Conservation (phyloP, 2,329 filamentous ascomycete species). For the Biscogniauxia mediterranea region DNA sequence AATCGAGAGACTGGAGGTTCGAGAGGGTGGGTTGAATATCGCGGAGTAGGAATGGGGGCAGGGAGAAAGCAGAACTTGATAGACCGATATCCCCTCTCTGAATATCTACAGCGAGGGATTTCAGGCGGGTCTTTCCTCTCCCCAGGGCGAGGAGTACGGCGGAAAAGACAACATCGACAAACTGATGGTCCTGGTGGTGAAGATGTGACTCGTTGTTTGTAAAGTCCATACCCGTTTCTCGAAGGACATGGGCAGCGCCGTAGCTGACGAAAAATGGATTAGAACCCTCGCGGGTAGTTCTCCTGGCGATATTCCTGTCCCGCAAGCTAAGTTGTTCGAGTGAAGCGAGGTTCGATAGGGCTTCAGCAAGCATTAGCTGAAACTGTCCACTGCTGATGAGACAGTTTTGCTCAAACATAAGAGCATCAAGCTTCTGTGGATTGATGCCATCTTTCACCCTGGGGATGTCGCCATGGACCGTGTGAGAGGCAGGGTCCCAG, state of each 20-base stretch:
- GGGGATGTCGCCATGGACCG: not conserved
- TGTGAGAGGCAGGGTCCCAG: constrained; percentile 9
- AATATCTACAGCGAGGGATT: constrained; percentile 19
- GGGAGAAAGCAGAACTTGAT: constrained; percentile 24
- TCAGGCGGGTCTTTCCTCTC: constrained; percentile 13
- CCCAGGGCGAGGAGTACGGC: constrained; percentile 19
- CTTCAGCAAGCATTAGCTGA: constrained; percentile 21
- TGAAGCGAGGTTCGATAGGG: constrained; percentile 17
- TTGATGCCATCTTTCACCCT: constrained; percentile 15
- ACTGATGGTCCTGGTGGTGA: constrained; percentile 20
- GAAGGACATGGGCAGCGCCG: constrained; percentile 14
- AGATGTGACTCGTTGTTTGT: constrained; percentile 12
- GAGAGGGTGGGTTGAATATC: constrained; percentile 14
- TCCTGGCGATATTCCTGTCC: constrained; percentile 12
- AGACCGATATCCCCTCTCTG: constrained; percentile 17
- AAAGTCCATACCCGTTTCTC: constrained; percentile 22
- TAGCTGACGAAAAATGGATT: constrained; percentile 18
- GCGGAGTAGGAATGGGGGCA: constrained; percentile 15
- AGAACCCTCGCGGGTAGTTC: constrained; percentile 9
- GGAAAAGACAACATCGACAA: constrained; percentile 25
- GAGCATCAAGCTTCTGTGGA: constrained; percentile 16
- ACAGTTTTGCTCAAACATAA: constrained; percentile 24
- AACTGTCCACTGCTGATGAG: constrained; percentile 22
- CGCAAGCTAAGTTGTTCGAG: constrained; percentile 20
- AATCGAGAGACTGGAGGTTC: constrained; percentile 17